Base-by-base conservation (phyloP, 257 asterid species). In the Nicotiana attenuata region DNA sequence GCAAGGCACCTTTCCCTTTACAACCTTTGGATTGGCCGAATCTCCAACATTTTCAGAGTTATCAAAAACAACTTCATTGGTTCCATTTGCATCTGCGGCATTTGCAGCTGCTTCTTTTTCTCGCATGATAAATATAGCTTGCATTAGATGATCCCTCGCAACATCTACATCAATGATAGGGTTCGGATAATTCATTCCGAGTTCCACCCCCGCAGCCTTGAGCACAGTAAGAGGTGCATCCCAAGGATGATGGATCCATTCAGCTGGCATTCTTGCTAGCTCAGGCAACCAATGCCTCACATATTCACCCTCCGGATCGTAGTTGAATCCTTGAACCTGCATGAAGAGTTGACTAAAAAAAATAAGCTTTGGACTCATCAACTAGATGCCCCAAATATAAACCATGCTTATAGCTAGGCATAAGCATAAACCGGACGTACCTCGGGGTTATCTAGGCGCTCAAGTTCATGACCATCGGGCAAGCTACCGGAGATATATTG, bases 221-320 rank as follows among this genome's bases (percentile, higher is more conserved):
- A 96, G 95, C 80, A 94, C 94, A 7, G 81, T 29, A 0, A 45
- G 82, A 84, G 99, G 97, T 80, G 97, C 98, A 71, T 94, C 92
- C 96, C 95, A 96, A 41, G 98, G 99, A 77, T 96, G 98, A 83
- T 96, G 98, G 83, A 96, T 93, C 99, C 98, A 96, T 81, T 92
- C 97, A 1, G 93, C 56, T 9, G 99, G 98, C 93, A 96, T 82
- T 65, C 94, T 88, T 5, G 98, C 94, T n/a, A 96, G 82, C 85
- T 93, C 99, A 0, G 98, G 99, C 56, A 96, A 80, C 99, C 99
- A 96, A 52, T 87, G 97, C 77, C 99, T 87, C 76, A 86, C 89
- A 19, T 96, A 96, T 81, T 93, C 97, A 5, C 98, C 99, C 50
- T 93, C 96, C 0, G 93, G 89, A 79, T 96, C 99, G 14, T 81